phyloP scores from a whole-genome alignment of 176 grass and related monocot species.

The Eleusine indica region DNA sequence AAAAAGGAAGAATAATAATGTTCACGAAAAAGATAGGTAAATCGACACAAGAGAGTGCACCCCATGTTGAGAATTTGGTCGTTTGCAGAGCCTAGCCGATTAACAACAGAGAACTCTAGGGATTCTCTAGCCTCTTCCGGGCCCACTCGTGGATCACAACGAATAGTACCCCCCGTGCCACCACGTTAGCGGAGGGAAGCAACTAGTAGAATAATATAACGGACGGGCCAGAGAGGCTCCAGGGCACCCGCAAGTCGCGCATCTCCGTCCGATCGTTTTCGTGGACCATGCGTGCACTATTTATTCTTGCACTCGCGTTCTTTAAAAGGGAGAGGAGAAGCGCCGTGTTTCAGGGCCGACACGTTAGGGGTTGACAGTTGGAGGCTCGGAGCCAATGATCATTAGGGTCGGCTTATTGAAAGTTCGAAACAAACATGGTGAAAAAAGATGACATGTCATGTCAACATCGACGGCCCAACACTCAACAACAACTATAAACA shows the following conservation, averaged over 20 bases:
- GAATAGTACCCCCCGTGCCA: background rate
- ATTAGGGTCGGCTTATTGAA: background rate
- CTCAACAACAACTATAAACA: background rate
- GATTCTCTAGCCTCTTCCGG: background rate
- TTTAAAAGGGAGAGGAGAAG: background rate
- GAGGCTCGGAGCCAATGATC: too few species aligned
- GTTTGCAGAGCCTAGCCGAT: background rate
- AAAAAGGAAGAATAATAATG: too few species aligned
- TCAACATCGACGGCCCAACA: background rate
- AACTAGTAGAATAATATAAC: background rate
- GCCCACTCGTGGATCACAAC: background rate
- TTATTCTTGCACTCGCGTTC: background rate
- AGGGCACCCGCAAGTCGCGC: slow-evolving; percentile 25
- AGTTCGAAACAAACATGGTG: background rate
- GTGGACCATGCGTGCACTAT: background rate
- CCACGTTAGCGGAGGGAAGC: background rate
- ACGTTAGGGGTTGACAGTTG: slow-evolving; percentile 21
- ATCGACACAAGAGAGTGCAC: background rate
- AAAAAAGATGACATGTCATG: background rate
- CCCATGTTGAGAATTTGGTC: background rate
- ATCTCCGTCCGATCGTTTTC: slow-evolving; percentile 12
- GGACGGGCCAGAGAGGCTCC: background rate
- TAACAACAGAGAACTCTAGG: background rate
- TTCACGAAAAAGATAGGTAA: background rate
- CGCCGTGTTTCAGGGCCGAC: background rate